Percentiles rank a stretch among this genome's conserved stretches.
phyloP scores from a whole-genome alignment of 169 alveolate genomes.

The Plasmodium gaboni region DNA sequence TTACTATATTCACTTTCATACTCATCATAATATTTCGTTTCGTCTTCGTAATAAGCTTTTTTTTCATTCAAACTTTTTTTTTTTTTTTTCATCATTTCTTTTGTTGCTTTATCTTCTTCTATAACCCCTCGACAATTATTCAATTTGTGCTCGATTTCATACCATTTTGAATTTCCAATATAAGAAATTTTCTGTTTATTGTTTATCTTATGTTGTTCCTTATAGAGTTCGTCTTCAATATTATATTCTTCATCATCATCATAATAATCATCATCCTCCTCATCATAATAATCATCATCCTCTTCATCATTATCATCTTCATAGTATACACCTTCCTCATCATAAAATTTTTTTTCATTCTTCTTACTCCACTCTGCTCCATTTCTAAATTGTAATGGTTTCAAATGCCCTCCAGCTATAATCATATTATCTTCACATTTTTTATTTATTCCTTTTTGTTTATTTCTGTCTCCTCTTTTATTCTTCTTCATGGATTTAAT shows the following conservation, averaged over 20 bases:
- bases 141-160: constrained; percentile 40
- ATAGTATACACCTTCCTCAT: no score
- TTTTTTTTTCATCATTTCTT: neutral
- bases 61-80: neutral
- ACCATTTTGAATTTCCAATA: constrained; percentile 63
- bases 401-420: constrained; percentile 36
- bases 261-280: no score
- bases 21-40: constrained; percentile 1
- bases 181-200: neutral
- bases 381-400: constrained; percentile 40
- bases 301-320: no score
- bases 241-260: neutral
- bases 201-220: neutral
- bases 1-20: constrained; percentile 1
- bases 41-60: neutral
- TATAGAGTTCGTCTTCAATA: neutral
- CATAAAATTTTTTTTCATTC: constrained; percentile 4
- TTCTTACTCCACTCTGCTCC: constrained; percentile 64
- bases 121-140: constrained; percentile 59
- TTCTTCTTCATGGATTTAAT: neutral
- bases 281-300: no score
- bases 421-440: neutral
- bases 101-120: neutral
- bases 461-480: neutral
- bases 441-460: neutral